Base-by-base conservation (phyloP, 345 rosid genomes). In the Lumnitzera racemosa region DNA sequence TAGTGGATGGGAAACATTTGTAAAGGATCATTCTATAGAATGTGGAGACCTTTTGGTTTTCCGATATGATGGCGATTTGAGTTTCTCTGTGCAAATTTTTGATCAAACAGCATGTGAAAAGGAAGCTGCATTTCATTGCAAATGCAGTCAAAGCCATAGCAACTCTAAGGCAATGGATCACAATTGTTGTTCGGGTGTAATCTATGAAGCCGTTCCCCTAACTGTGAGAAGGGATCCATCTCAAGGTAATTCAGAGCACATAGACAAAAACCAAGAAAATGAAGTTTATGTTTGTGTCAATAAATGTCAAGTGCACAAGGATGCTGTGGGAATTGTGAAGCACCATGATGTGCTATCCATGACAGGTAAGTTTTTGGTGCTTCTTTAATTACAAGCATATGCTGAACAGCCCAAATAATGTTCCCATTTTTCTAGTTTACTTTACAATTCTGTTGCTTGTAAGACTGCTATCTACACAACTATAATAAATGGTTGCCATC, bases 1-100 rank as follows among this genome's bases (percentile, higher is more conserved):
- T 60, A 51, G 60, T 56, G 87, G 83, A 13, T 84, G 90, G 90
- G 53, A 71, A 12, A 68, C 64, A 13, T 81, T 81, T 69, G 77
- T 76, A 51, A 64, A 70, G 56, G 87, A 79, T 59, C 74, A 84
- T 66, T 62, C 54, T 47, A 36, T 84, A 50, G 75, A 71, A 53
- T 62, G 77, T n/a, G 87, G 90, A 1, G 85, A 84, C 53, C 61
- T 75, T 57, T 68, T 76, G 76, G 81, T 84, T 65, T 81, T 84
- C 52, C 74, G 83, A 70, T 80, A 84, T 69, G 70, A 77, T 60
- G 81, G 85, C 23, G 62, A 79, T 66, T 67, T 79, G 72, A 68
- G 70, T 64, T 84, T 81, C 53, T 64, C 73, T 24, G 85, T 84
- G 51, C 82, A 79, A 79, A 65, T 79, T 25, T 81, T 81, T 76